phyloP scores from a whole-genome alignment of 106 monocot genomes.

The Cymbidium sinense region DNA sequence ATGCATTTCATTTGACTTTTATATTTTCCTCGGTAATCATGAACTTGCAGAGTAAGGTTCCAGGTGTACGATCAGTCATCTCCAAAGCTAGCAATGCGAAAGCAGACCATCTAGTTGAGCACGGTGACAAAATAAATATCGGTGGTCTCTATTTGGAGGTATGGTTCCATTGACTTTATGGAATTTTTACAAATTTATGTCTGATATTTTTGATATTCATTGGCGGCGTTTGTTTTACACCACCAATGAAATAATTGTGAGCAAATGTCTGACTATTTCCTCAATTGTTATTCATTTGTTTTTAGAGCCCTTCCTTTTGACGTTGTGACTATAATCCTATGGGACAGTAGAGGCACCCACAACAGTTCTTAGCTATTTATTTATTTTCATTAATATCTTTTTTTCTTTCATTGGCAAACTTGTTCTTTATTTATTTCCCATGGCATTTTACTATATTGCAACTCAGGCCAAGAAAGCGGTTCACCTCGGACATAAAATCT shows the following conservation, averaged over 20 bases:
- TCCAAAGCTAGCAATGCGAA: constrained; percentile 69
- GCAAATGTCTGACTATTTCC: neutral
- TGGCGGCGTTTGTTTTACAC: neutral
- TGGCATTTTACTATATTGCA: too few relatives aligned
- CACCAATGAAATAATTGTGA: neutral
- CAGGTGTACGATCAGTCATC: constrained; percentile 78
- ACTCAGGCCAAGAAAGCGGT: too few relatives aligned
- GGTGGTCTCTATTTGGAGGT: constrained; percentile 88
- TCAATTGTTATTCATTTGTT: neutral
- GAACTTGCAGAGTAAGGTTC: constrained; percentile 52
- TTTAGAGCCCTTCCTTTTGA: neutral
- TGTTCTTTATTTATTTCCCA: neutral
- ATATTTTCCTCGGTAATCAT: neutral
- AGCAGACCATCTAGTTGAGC: constrained; percentile 67
- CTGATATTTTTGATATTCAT: neutral
- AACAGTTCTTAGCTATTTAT: neutral
- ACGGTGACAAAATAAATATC: constrained; percentile 72
- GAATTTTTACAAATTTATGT: neutral
- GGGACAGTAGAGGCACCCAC: neutral
- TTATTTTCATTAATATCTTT: neutral
- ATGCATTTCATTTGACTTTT: constrained; percentile 4
- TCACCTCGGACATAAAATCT: too few relatives aligned
- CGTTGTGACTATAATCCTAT: neutral
- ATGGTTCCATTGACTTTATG: constrained; percentile 2
- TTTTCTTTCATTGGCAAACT: neutral